These are phyloP conservation scores for Protea cynaroides DNA, from an alignment of 164 flowering plant genomes.

Conservation along the genomic window DNA sequence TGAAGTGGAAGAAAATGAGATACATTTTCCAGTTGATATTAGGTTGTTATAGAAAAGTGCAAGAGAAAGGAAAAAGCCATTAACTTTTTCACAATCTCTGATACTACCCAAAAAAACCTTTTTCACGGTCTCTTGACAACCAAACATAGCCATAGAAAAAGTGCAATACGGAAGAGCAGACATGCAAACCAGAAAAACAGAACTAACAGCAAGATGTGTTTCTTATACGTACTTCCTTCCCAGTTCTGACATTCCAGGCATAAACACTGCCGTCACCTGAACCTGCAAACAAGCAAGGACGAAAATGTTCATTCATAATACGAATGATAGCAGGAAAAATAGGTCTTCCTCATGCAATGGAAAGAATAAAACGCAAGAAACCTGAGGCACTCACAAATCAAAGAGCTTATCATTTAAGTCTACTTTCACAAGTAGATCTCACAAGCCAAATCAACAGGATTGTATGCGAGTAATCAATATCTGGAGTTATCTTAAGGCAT, in stretches of 20 bases:
- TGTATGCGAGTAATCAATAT: no score
- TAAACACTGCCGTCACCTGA: constrained; percentile 95
- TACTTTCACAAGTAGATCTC: background rate
- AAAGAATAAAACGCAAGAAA: background rate
- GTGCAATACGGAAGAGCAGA: background rate
- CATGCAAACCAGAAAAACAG: background rate
- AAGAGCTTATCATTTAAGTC: background rate
- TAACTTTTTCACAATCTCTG: no score
- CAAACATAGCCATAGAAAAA: background rate
- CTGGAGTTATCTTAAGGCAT: no score
- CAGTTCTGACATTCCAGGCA: constrained; percentile 91
- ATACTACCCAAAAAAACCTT: no score
- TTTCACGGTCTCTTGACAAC: no score
- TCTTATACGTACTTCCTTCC: constrained; percentile 53
- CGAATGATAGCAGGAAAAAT: background rate
- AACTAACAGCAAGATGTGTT: background rate
- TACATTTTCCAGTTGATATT: no score
- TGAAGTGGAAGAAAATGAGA: no score
- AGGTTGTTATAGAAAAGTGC: no score
- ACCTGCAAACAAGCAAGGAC: constrained; percentile 16
- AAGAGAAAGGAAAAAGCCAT: no score
- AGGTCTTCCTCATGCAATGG: background rate
- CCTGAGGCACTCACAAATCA: background rate
- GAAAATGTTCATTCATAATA: background rate
- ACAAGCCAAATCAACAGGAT: no score